A percentile compares a stretch with the other conserved stretches of the same genome.
These are phyloP conservation scores for Antrodiella citrinella DNA, from an alignment of 768 basidiomycete species.

Conservation along the genomic window DNA sequence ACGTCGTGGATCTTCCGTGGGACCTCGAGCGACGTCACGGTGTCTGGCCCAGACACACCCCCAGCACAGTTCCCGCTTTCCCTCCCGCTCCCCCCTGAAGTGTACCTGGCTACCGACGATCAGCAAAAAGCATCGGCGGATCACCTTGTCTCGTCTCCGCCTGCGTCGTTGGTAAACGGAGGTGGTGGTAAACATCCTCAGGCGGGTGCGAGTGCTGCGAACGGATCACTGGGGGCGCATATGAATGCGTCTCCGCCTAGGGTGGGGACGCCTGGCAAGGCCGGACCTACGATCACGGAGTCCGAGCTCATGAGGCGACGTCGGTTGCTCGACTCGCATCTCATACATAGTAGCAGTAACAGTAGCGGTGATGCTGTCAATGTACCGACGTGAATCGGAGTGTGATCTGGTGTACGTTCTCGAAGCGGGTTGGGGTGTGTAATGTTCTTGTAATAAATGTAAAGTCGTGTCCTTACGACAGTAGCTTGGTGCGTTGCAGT, in stretches of 20 bases:
- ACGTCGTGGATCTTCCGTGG: too few relatives aligned
- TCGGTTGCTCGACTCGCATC: constrained; percentile 65
- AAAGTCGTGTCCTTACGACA: too few relatives aligned
- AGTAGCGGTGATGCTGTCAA: constrained; percentile 5
- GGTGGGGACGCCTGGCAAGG: constrained; percentile 21
- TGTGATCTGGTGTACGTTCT: too few relatives aligned
- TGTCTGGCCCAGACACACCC: neutral
- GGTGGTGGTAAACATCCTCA: constrained; percentile 9
- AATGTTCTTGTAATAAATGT: neutral
- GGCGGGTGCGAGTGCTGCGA: constrained; percentile 1
- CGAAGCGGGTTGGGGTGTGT: neutral
- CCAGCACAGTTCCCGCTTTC: neutral
- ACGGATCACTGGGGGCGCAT: neutral
- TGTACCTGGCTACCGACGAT: neutral
- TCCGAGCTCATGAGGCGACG: constrained; percentile 71
- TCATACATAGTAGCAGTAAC: constrained; percentile 13
- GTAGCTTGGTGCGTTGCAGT: too few relatives aligned
- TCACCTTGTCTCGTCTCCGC: neutral
- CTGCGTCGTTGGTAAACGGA: neutral
- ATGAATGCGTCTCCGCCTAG: constrained; percentile 5
- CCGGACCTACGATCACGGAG: constrained; percentile 69
- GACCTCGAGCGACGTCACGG: neutral
- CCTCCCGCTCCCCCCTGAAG: neutral
- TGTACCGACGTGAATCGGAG: neutral
- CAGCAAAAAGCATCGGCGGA: neutral